phyloP scores from a whole-genome alignment of 805 yeast genomes.

The Pichia occidentalis region DNA sequence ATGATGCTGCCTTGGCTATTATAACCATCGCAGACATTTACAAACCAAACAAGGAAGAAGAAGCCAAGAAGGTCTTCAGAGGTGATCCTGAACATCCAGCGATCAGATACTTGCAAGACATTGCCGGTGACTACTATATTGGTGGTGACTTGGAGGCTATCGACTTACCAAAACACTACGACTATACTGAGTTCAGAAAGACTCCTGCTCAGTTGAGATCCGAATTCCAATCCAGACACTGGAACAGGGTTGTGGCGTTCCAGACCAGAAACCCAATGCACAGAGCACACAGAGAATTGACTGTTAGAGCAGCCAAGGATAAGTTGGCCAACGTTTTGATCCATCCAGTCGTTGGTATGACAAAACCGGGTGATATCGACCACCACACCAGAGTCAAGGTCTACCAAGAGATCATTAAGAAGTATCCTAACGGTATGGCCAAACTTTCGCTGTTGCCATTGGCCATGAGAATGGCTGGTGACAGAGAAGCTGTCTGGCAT shows the following conservation, averaged over 20 bases:
- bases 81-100: slow-evolving; percentile 99
- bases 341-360: slow-evolving; percentile 95
- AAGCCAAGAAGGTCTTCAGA: slow-evolving; percentile 83
- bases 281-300: slow-evolving; percentile 93
- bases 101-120: slow-evolving; percentile 58
- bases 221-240: slow-evolving; percentile 73
- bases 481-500: slow-evolving; percentile 97
- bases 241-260: slow-evolving; percentile 92
- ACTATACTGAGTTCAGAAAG: slow-evolving; percentile 78
- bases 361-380: slow-evolving; percentile 97
- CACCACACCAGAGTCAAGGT: slow-evolving; percentile 97
- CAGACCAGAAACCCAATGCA: slow-evolving; percentile 99
- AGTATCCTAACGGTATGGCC: slow-evolving; percentile 93
- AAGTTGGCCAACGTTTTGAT: slow-evolving; percentile 81
- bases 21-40: slow-evolving; percentile 74
- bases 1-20: slow-evolving; percentile 72
- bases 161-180: slow-evolving; percentile 80
- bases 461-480: slow-evolving; percentile 99
- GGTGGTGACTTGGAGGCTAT: slow-evolving; percentile 89
- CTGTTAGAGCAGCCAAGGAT: slow-evolving; percentile 94
- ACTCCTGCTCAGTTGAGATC: slow-evolving; percentile 87
- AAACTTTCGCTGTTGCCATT: slow-evolving; percentile 80
- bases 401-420: slow-evolving; percentile 83
- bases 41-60: slow-evolving; percentile 70
- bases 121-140: slow-evolving; percentile 76